Percentiles rank a stretch among this genome's conserved stretches.
Evolutionary conservation across 2,329 filamentous ascomycete genomes (phyloP).

Genomic region (Dendrostoma leiphaemia): DNA sequence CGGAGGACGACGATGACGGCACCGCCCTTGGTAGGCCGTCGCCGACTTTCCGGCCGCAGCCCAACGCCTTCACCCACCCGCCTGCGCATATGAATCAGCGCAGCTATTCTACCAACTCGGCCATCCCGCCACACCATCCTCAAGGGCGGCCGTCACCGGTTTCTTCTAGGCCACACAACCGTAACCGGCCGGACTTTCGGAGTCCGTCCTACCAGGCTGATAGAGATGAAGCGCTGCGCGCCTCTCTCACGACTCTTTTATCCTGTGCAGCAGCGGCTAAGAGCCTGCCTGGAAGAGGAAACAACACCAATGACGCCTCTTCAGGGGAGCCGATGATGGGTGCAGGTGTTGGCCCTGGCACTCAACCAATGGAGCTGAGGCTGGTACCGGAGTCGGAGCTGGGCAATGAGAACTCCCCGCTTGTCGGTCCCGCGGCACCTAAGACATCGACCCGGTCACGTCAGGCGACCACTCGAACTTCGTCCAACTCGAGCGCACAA

Average conservation of each 20-base stretch:
- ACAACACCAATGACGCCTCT: slow-evolving; percentile 35
- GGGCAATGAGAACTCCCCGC: slow-evolving; percentile 33
- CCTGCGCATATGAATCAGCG: slow-evolving; percentile 51
- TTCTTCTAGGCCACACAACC: slow-evolving; percentile 47
- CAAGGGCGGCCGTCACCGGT: slow-evolving; percentile 31
- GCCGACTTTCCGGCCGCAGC: slow-evolving; percentile 76
- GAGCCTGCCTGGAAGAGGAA: slow-evolving; percentile 67
- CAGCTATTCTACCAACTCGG: slow-evolving; percentile 48
- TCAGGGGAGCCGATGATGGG: slow-evolving; percentile 28
- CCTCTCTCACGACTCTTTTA: slow-evolving; percentile 89
- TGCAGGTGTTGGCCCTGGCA: slow-evolving; percentile 42
- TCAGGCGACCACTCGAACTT: slow-evolving; percentile 21
- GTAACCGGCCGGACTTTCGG: slow-evolving; percentile 58
- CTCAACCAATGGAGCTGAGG: slow-evolving; percentile 56
- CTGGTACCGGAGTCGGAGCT: slow-evolving; percentile 62
- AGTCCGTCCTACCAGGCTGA: slow-evolving; percentile 77
- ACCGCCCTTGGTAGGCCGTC: slow-evolving; percentile 71
- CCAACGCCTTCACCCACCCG: slow-evolving; percentile 88
- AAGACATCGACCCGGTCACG: slow-evolving; percentile 17
- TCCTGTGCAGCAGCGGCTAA: slow-evolving; percentile 93
- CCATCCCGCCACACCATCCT: slow-evolving; percentile 44
- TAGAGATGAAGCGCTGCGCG: slow-evolving; percentile 88
- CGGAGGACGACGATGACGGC: slow-evolving; percentile 68
- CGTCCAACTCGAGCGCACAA: slow-evolving; percentile 30
- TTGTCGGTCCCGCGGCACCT: slow-evolving; percentile 23